Base-by-base conservation (phyloP, 108 stramenopile species). In the Cyclotella cryptica region DNA sequence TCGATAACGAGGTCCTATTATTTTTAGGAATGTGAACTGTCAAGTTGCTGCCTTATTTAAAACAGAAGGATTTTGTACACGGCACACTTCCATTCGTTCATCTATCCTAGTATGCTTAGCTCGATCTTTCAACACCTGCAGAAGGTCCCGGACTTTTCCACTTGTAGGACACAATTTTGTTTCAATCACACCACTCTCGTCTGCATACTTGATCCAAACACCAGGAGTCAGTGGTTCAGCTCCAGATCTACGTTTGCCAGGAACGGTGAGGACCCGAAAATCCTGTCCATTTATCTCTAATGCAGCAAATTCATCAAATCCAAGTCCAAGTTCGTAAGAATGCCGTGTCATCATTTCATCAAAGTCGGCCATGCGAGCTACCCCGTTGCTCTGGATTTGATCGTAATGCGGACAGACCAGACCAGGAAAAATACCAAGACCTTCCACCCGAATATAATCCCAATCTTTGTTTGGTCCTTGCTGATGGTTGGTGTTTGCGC, bases 301-400 rank as follows among this genome's bases (percentile, higher is more conserved):
- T 10, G 93, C 95, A 4, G 93, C 90, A 57, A 68, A 79, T 57
- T 96, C 86, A 81, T 96, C 95, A 59, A 96, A 94, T 0, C 91
- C 88, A 55, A 96, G 85, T 4, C 90, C 89, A 10, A 85, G 40
- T 44, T 82, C 81, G 10, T 46, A 60, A 49, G 57, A 52, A 72
- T 81, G 80, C 14, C 85, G 72, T 64, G 83, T 28, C 62, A 94
- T 65, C 89, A 94, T 91, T 24, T 52, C 55, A 60, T 91, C 87
- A 54, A 89, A 90, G 63, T 90, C 91, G 14, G 72, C 21, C 54
- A 86, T 74, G 26, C 94, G 67, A 21, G 83, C 77, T 18, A 91
- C 54, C 17, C 90, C 90, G 73, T 95, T 95, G 57, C 83, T 84
- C 62, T 91, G 91, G 21, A 85, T 69, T 39, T 60, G 68, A 77